Base-by-base conservation (phyloP, 1,139 yeast genomes). In the Pichia sp. region DNA sequence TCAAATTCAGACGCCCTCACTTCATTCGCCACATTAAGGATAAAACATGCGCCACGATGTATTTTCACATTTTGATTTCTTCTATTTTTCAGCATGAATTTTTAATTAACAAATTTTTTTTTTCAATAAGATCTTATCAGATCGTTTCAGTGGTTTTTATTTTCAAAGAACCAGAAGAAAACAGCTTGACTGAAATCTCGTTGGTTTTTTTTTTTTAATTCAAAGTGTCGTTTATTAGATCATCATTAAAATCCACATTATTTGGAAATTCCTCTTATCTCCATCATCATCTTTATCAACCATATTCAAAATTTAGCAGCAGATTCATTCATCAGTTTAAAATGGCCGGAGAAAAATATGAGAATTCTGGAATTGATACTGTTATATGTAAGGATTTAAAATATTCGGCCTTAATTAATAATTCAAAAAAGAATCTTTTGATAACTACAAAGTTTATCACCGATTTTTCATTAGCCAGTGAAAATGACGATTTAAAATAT, bases 401-500 rank as follows among this genome's bases (percentile, higher is more conserved):
- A 25, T 58, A 51, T 35, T 8, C 33, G 1, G 54, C 58, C 0
- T 26, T 47, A 7, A 35, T 62, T 9, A 46, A 53, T 18, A 49
- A 52, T 25, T 28, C 11, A 11, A 27, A 7, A 5, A 44, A 46
- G 2, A 45, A 53, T 28, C 40, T 62, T 11, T 31, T 41, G 4
- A 34, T 62, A 2, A 46, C 57, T 5, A 54, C 86, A 29, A 72
- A 74, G 49, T 72, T 88, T 53, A 70, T 71, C 39, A 86, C 96
- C 0, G 81, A 83, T 60, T 86, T 89, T 58, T 73, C 76, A 35
- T 71, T 75, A 51, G 90, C 96, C 7, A 81, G 92, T 9, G 68
- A 70, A 11, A 78, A 83, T 0, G 97, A 90, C 65, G 89, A 88
- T 62, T 72, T 90, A 58, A 78, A 79, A 51, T 81, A 85, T 61